Conservation (phyloP, 1,284 basidiomycete species). For the Filobasidium uniguttulatum region DNA sequence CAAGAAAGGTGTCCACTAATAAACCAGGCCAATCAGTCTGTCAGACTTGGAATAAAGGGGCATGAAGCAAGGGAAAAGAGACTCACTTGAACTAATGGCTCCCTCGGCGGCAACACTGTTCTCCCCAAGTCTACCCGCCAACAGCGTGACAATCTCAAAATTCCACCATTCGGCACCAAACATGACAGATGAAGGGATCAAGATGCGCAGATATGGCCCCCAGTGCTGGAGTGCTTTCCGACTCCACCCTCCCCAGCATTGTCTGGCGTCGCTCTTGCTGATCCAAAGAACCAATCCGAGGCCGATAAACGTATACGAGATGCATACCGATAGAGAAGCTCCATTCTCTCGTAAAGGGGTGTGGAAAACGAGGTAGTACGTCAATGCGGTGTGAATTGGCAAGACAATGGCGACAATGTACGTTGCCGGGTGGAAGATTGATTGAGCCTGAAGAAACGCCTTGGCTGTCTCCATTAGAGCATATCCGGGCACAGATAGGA, state of each 20-base stretch:
- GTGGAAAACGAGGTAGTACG: constrained; percentile 19
- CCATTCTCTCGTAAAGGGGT: constrained; percentile 19
- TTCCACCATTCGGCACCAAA: constrained; percentile 22
- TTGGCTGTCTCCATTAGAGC: constrained; percentile 22
- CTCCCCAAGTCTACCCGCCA: constrained; percentile 22
- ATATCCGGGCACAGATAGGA: neutral
- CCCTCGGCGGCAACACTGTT: constrained; percentile 22
- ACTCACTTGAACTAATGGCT: constrained; percentile 19
- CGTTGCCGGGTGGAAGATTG: constrained; percentile 19
- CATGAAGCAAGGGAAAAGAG: constrained; percentile 10
- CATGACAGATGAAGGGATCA: constrained; percentile 17
- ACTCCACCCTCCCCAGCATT: constrained; percentile 22
- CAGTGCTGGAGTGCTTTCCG: constrained; percentile 16
- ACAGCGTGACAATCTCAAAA: constrained; percentile 22
- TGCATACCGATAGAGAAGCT: constrained; percentile 17
- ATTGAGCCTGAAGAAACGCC: constrained; percentile 19
- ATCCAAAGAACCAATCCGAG: constrained; percentile 17
- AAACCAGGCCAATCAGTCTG: neutral
- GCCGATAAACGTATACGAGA: constrained; percentile 17
- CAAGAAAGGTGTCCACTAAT: constrained; percentile 3
- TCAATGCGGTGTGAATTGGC: constrained; percentile 18
- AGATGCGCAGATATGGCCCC: constrained; percentile 17
- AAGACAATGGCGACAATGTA: constrained; percentile 19
- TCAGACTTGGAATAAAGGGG: neutral
- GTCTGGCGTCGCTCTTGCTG: constrained; percentile 15